A percentile compares a stretch with the other conserved stretches of the same genome.
phyloP scores from a whole-genome alignment of 768 basidiomycete species.

The Serendipita sp. region DNA sequence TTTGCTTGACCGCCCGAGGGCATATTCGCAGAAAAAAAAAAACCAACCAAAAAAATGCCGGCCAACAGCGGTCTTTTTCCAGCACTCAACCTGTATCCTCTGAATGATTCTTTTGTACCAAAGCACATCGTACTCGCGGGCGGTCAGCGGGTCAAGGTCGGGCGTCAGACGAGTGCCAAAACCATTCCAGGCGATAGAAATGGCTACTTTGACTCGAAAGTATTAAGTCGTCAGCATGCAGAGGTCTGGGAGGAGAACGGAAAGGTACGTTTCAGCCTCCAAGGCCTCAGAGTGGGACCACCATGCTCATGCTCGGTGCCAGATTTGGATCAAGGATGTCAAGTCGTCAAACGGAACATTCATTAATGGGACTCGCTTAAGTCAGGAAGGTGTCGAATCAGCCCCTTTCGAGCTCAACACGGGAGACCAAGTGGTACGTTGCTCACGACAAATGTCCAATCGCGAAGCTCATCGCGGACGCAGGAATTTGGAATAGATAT shows the following conservation, averaged over 20 bases:
- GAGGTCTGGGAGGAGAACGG: constrained; percentile 90
- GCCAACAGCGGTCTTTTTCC: constrained; percentile 17
- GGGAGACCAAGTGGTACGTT: constrained; percentile 85
- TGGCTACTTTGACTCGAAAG: constrained; percentile 94
- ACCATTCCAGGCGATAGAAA: constrained; percentile 82
- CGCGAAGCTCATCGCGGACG: background rate
- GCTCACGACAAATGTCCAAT: background rate
- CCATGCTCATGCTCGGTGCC: constrained; percentile 2
- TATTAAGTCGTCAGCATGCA: constrained; percentile 86
- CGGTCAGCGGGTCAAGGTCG: constrained; percentile 72
- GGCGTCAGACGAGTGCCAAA: constrained; percentile 90
- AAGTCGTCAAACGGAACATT: constrained; percentile 98
- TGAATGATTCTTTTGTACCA: constrained; percentile 87
- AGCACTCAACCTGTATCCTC: constrained; percentile 53
- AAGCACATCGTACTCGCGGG: constrained; percentile 76
- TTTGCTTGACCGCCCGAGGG: background rate
- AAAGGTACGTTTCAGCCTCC: constrained; percentile 39
- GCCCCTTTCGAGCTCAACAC: constrained; percentile 88
- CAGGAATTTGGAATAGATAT: constrained; percentile 99
- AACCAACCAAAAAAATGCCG: background rate
- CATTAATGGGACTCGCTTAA: constrained; percentile 89
- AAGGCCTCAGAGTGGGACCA: background rate
- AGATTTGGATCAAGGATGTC: constrained; percentile 98
- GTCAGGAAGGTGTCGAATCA: constrained; percentile 75
- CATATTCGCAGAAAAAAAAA: background rate